Base-by-base conservation (phyloP, 1,284 basidiomycete species). In the Calocybe gambosa region DNA sequence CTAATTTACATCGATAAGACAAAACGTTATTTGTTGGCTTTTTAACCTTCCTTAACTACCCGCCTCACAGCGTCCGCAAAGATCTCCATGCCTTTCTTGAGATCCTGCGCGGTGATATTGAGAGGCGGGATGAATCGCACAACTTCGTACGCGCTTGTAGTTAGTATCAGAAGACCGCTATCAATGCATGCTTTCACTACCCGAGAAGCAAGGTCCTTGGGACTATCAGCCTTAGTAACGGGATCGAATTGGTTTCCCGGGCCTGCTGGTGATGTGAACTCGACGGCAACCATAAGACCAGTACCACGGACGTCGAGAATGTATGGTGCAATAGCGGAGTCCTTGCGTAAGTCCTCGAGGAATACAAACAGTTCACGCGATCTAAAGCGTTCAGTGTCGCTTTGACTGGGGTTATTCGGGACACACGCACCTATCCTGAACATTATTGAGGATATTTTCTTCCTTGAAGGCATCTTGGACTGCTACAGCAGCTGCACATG, bases 401-500 rank as follows among this genome's bases (percentile, higher is more conserved):
- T 28, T 5, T 43, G 49, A 38, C 23, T n/a, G n/a, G n/a, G n/a
- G n/a, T n/a, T n/a, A n/a, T n/a, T n/a, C n/a, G n/a, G 20, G 35
- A 31, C 43, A 16, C 15, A 58, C 67, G 15, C 60, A 85, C 78
- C 91, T 77, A 12, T 72, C 77, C 42, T 77, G 67, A 38, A 93
- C 91, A 59, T 95, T 95, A 8, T 77, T 78, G 29, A 92, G 71
- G 41, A 93, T 74, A 19, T 83, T 80, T 57, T 92, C 89, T 51
- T 88, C 82, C 51, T 69, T 70, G 66, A 95, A 83, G 1, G 77
- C 85, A 45, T 94, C 83, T 26, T 77, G 77, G 26, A 89, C 86
- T 0, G 91, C 92, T 33, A 85, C 73, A 9, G 83, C 92, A 13
- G 93, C 93, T 0, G 93, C 93, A 61, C 92, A 95, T 0, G 87